These are phyloP conservation scores for Gamarada debralockiae DNA, from an alignment of 495 filamentous ascomycete genomes.

Conservation along the genomic window DNA sequence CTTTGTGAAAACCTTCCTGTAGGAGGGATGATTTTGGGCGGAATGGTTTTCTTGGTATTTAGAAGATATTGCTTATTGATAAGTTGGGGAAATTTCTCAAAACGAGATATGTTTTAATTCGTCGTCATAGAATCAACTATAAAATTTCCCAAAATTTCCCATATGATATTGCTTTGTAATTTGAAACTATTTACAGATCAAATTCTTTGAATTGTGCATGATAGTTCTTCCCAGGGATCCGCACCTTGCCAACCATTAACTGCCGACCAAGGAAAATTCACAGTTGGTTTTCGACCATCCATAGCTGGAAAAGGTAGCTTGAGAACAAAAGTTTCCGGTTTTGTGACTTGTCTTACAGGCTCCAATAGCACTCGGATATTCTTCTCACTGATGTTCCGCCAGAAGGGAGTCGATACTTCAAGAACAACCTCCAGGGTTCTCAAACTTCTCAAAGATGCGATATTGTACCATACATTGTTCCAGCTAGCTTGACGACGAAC, in stretches of 20 bases:
- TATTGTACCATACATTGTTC: background rate
- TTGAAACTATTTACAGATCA: no score
- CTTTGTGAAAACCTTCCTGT: no score
- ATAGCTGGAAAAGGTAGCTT: background rate
- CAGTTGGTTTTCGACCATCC: background rate
- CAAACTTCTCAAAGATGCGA: background rate
- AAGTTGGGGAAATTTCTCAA: no score
- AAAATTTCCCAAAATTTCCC: no score
- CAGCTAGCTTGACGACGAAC: background rate
- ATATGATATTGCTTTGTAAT: no score
- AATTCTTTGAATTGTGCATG: constrained; percentile 5
- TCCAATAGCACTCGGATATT: background rate
- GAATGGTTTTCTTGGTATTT: no score
- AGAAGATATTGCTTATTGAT: no score
- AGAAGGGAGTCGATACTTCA: background rate
- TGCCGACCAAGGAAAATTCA: background rate
- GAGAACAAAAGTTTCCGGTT: background rate
- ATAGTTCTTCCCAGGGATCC: constrained; percentile 2
- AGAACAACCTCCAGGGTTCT: background rate
- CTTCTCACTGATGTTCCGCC: background rate
- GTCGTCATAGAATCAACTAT: no score
- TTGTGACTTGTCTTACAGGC: background rate
- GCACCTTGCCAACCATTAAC: background rate
- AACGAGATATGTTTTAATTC: no score
- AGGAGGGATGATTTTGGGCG: no score